Evolutionary conservation across 768 basidiomycete genomes (phyloP), one percentile per base, ranked within the genome.

Genomic region (Boletus vermiculosoides): DNA sequence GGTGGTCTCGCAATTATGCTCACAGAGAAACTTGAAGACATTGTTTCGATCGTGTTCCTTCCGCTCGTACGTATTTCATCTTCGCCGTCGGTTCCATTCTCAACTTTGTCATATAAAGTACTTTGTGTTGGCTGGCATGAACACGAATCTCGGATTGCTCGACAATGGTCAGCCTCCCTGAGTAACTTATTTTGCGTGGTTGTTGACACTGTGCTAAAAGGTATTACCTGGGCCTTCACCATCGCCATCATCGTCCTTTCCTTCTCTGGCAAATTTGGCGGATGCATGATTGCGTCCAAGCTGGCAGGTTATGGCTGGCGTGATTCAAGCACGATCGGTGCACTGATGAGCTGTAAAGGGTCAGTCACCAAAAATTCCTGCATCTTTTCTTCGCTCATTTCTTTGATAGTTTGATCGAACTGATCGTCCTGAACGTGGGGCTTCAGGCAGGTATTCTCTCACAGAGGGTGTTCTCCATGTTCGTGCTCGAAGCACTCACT

Each of bases 321-420:
- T 39, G 96, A 98, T 67, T 74, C 88, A 0, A 79, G 84, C 36
- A 86, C 94, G 0, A 87, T 98, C 50, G 97, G 97, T 0, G 86
- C 90, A 15, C 71, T 98, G 50, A 98, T 99, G 95, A 90, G 87
- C 66, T 96, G 94, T 68, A 95, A 98, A 80, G 94, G 93, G 89
- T 89, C 12, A 36, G 77, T 46, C 15, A 1, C 3, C 33, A 13
- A 10, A 1, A 25, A 25, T 1, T n/a, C 12, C 22, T 18, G 5
- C 0, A 11, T 50, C 22, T 47, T 6, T 30, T 5, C 18, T 30
- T 8, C 4, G 20, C 56, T 66, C 16, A 64, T 30, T 18, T 13
- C 7, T 40, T 45, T n/a, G 50, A 18, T 36, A 91, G 89, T 23
- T 79, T 97, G 5, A 90, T 98, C 11, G 95, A 97, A 67, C 78